Percentiles rank a stretch among this genome's conserved stretches.
These are phyloP conservation scores for Chiua virens DNA, from an alignment of 768 basidiomycete genomes.

Conservation along the genomic window DNA sequence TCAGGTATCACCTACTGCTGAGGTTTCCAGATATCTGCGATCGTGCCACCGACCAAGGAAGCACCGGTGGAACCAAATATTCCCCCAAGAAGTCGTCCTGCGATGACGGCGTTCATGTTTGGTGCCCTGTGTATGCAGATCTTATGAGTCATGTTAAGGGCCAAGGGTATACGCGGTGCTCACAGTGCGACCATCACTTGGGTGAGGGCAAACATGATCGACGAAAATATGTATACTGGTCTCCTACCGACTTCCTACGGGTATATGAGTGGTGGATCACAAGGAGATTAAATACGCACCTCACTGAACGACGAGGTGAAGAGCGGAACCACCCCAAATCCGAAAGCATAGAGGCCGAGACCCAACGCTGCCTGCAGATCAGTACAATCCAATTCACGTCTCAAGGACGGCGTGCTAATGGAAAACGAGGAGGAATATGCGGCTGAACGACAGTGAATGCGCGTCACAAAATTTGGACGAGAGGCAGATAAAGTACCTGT, in stretches of 20 bases:
- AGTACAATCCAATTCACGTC: slow-evolving; percentile 41
- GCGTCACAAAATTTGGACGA: neutral
- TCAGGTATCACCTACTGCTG: slow-evolving; percentile 45
- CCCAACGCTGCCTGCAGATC: slow-evolving; percentile 46
- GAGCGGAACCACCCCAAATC: slow-evolving; percentile 61
- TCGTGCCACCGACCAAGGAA: slow-evolving; percentile 67
- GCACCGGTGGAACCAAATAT: slow-evolving; percentile 63
- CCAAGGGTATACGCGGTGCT: slow-evolving; percentile 1
- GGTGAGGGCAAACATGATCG: slow-evolving; percentile 48
- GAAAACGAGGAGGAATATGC: slow-evolving; percentile 51
- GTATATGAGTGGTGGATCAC: neutral
- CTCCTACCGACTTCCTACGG: slow-evolving; percentile 61
- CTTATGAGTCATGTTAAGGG: neutral
- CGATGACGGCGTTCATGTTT: slow-evolving; percentile 54
- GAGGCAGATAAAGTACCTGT: slow-evolving; percentile 7
- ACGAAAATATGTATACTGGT: slow-evolving; percentile 57
- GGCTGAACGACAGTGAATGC: slow-evolving; percentile 34
- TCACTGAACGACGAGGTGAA: slow-evolving; percentile 69
- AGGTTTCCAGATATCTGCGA: slow-evolving; percentile 68
- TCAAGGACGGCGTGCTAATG: slow-evolving; percentile 58
- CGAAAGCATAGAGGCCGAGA: slow-evolving; percentile 53
- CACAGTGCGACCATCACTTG: slow-evolving; percentile 41
- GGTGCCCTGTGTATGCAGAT: slow-evolving; percentile 28
- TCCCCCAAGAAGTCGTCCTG: slow-evolving; percentile 61
- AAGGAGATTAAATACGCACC: slow-evolving; percentile 7